Percentiles rank a stretch among this genome's conserved stretches.
These are phyloP conservation scores for Podospora conica DNA, from an alignment of 495 filamentous ascomycete genomes.

Conservation along the genomic window DNA sequence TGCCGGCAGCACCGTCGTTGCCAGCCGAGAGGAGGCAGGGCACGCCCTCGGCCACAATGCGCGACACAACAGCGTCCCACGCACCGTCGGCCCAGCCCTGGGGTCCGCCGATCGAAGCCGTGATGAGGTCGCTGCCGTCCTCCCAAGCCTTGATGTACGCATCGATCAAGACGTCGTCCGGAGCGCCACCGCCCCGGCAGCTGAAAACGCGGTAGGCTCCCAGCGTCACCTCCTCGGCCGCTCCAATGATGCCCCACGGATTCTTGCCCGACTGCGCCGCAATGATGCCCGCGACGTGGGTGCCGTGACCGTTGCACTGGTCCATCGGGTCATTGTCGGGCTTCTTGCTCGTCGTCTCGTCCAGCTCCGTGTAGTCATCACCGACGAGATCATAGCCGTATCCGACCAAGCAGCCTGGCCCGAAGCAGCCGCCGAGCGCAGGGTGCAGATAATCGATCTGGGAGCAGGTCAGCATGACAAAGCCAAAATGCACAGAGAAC, in stretches of 20 bases:
- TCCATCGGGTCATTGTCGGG: constrained; percentile 44
- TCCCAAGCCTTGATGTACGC: constrained; percentile 53
- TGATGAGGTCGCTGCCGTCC: constrained; percentile 54
- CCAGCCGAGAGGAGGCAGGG: constrained; percentile 51
- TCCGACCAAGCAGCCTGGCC: constrained; percentile 47
- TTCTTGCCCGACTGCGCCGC: constrained; percentile 44
- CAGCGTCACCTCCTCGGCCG: constrained; percentile 48
- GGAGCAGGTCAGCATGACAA: constrained; percentile 11
- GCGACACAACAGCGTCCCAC: constrained; percentile 47
- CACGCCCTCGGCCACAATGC: constrained; percentile 51
- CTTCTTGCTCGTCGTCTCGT: constrained; percentile 33
- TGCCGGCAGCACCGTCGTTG: constrained; percentile 46
- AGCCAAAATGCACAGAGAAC: neutral
- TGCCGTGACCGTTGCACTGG: constrained; percentile 42
- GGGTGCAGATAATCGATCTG: constrained; percentile 53
- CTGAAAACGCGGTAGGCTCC: constrained; percentile 53
- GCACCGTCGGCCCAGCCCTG: constrained; percentile 52
- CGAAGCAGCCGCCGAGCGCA: constrained; percentile 53
- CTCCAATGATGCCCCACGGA: constrained; percentile 47
- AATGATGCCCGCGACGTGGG: constrained; percentile 49
- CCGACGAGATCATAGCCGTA: constrained; percentile 50
- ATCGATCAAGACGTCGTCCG: constrained; percentile 48
- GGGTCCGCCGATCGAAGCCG: constrained; percentile 51
- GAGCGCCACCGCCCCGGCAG: constrained; percentile 37
- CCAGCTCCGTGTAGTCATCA: constrained; percentile 34